Evolutionary conservation across 768 basidiomycete genomes (phyloP), one percentile per base, ranked within the genome.

Genomic region (Amyloporia xantha): DNA sequence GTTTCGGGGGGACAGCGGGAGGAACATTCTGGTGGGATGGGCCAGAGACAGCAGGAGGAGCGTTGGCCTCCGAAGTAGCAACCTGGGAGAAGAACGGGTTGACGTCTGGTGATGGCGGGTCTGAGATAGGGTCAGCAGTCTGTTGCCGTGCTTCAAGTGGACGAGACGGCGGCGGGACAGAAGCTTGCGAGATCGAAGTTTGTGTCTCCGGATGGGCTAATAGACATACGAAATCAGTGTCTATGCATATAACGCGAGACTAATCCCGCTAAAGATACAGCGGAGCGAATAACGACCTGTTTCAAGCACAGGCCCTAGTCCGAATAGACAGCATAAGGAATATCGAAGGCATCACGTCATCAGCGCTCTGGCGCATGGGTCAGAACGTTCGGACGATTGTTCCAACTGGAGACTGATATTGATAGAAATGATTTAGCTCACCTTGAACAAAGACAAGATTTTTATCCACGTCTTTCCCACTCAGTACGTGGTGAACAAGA

Each of bases 361-460:
- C n/a, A n/a, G n/a, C n/a, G n/a, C n/a, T n/a, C n/a, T n/a, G n/a
- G n/a, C n/a, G n/a, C n/a, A n/a, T n/a, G n/a, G n/a, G n/a, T n/a
- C n/a, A n/a, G n/a, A n/a, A n/a, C n/a, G n/a, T n/a, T n/a, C n/a
- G n/a, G n/a, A n/a, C n/a, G n/a, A n/a, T n/a, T n/a, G n/a, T n/a
- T n/a, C n/a, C n/a, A n/a, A n/a, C n/a, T n/a, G n/a, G n/a, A n/a
- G n/a, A n/a, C n/a, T n/a, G n/a, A n/a, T n/a, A n/a, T n/a, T n/a
- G n/a, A n/a, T n/a, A n/a, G n/a, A n/a, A 33, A 15, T 33, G 30
- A 15, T 15, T 7, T 10, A 6, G 38, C 77, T 51, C 55, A 86
- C 88, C 81, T 71, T 91, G 88, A 1, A 84, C 74, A 54, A 91
- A 91, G 0, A 83, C 86, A 24, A 90, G 72, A 5, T 70, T 69